phyloP scores from a whole-genome alignment of 139 green algal species.

The Chlorella sp. region DNA sequence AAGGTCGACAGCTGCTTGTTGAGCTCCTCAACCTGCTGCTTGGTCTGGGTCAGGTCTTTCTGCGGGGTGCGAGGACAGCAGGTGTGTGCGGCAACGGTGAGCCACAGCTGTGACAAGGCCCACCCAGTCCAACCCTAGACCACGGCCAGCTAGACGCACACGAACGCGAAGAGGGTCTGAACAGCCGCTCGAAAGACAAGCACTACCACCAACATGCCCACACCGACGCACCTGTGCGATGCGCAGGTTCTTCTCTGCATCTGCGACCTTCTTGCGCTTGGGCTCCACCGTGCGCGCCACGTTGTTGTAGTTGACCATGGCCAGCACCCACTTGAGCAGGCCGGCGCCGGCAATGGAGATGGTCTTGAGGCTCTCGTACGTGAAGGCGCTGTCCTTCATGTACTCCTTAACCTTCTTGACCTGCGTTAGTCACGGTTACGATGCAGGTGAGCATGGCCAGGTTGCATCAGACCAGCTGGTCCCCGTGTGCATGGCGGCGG shows the following conservation, averaged over 20 bases:
- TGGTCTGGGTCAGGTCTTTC: slow-evolving; percentile 67
- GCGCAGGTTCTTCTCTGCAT: slow-evolving; percentile 73
- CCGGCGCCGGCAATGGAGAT: slow-evolving; percentile 41
- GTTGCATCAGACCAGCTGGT: neutral
- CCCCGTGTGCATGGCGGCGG: neutral
- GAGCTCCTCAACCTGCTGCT: slow-evolving; percentile 54
- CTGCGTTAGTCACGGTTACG: slow-evolving; percentile 14
- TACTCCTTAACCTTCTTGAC: slow-evolving; percentile 79
- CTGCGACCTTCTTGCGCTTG: slow-evolving; percentile 76
- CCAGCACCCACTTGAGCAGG: slow-evolving; percentile 80
- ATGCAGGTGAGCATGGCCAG: neutral
- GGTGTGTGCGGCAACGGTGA: too few relatives aligned
- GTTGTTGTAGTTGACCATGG: slow-evolving; percentile 86
- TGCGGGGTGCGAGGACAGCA: slow-evolving; percentile 6
- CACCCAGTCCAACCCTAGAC: too few relatives aligned
- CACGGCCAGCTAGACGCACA: too few relatives aligned
- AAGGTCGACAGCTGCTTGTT: slow-evolving; percentile 55
- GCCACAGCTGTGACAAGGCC: too few relatives aligned
- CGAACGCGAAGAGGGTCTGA: too few relatives aligned
- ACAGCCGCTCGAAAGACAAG: neutral
- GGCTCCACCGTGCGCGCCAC: slow-evolving; percentile 72
- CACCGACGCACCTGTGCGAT: slow-evolving; percentile 30
- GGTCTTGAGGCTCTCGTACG: slow-evolving; percentile 52
- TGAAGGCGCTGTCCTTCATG: slow-evolving; percentile 80
- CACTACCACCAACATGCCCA: neutral